A percentile compares a stretch with the other conserved stretches of the same genome.
Evolutionary conservation across 345 rosid genomes (phyloP).

Genomic region (Acer saccharum): DNA sequence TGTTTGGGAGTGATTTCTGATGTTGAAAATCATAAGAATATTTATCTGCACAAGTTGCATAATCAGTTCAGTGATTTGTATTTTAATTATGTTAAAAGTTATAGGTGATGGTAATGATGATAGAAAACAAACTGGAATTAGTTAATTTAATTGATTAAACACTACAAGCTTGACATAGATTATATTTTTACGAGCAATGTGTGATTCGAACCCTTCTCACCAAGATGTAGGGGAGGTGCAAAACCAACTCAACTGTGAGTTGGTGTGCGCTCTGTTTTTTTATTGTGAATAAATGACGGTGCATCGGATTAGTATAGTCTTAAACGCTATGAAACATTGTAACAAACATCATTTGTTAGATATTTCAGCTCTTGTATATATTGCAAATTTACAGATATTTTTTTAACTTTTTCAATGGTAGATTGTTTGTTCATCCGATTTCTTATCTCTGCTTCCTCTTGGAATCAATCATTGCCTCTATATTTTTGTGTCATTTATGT

Average conservation of each 20-base stretch:
- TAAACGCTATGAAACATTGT: too few relatives aligned
- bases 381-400: background rate
- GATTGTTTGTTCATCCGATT: background rate
- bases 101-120: background rate
- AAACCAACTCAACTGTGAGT: background rate
- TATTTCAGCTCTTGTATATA: background rate
- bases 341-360: background rate
- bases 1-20: background rate
- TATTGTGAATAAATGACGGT: background rate
- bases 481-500: slow-evolving; percentile 4
- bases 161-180: too few relatives aligned
- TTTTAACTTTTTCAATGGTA: background rate
- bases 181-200: background rate
- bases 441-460: slow-evolving; percentile 6
- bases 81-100: background rate
- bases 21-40: too few relatives aligned
- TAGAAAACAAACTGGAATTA: background rate
- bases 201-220: background rate
- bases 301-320: background rate
- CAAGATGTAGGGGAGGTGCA: background rate
- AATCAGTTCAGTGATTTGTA: background rate
- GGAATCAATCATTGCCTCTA: background rate
- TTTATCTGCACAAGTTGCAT: background rate
- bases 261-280: background rate
- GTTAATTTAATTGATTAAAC: background rate